phyloP scores from a whole-genome alignment of 345 rosid species.

The Erodium maritimum region DNA sequence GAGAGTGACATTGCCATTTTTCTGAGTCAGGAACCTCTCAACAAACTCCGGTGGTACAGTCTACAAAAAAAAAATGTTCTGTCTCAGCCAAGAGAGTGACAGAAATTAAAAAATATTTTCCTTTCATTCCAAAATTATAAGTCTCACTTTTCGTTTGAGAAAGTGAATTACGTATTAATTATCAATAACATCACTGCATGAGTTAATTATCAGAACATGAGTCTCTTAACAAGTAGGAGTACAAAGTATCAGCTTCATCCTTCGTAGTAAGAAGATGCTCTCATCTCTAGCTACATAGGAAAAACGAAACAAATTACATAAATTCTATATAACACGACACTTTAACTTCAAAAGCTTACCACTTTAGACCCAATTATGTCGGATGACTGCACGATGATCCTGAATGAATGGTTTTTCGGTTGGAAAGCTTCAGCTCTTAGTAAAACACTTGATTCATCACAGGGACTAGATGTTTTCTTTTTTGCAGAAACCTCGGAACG shows the following conservation, averaged over 20 bases:
- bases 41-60: background rate
- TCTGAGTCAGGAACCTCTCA: background rate
- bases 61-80: constrained; percentile 1
- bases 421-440: background rate
- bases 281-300: background rate
- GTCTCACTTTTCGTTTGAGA: too few relatives aligned
- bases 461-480: background rate
- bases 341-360: background rate
- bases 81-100: background rate
- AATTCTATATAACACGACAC: background rate
- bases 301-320: background rate
- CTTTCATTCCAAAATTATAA: too few relatives aligned
- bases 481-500: background rate
- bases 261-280: too few relatives aligned
- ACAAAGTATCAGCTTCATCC: too few relatives aligned
- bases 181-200: too few relatives aligned
- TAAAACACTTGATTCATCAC: background rate
- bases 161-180: too few relatives aligned
- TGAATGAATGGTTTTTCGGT: background rate
- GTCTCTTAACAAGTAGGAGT: too few relatives aligned
- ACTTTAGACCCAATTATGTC: background rate
- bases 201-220: too few relatives aligned
- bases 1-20: background rate
- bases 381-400: background rate
- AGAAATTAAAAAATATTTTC: background rate